Conservation (phyloP, 2,329 filamentous ascomycete species). For the Colletotrichum sansevieriae region DNA sequence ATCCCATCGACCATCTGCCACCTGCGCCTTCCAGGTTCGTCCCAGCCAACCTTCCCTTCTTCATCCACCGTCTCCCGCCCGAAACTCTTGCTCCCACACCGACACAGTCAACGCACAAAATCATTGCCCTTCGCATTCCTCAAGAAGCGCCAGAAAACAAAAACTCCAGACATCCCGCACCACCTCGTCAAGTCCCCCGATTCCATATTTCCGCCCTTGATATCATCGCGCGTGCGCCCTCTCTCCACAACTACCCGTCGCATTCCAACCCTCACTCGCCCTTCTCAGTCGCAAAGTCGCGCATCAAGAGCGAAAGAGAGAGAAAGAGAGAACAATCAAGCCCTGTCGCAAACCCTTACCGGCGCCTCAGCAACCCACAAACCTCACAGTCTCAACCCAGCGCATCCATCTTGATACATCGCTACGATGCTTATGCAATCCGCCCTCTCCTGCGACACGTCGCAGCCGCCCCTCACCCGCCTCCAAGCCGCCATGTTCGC, state of each 20-base stretch:
- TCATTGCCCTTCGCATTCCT: slow-evolving; percentile 23
- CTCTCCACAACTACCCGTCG: slow-evolving; percentile 20
- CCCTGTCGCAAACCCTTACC: slow-evolving; percentile 35
- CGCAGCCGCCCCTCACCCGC: slow-evolving; percentile 60
- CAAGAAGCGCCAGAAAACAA: slow-evolving; percentile 1
- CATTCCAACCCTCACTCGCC: slow-evolving; percentile 31
- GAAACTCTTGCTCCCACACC: slow-evolving; percentile 34
- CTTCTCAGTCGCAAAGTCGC: slow-evolving; percentile 37
- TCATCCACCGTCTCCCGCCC: slow-evolving; percentile 31
- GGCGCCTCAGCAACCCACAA: slow-evolving; percentile 9
- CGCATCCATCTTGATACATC: slow-evolving; percentile 14
- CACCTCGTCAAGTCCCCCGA: slow-evolving; percentile 12
- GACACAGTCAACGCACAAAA: slow-evolving; percentile 33
- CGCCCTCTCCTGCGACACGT: slow-evolving; percentile 68
- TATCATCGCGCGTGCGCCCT: slow-evolving; percentile 16
- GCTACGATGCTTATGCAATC: slow-evolving; percentile 70
- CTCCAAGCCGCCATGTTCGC: slow-evolving; percentile 65
- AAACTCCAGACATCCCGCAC: slow-evolving; percentile 1
- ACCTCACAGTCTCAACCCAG: not conserved
- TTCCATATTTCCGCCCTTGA: slow-evolving; percentile 33
- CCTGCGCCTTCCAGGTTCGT: slow-evolving; percentile 34
- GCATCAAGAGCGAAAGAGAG: slow-evolving; percentile 19
- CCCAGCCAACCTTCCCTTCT: slow-evolving; percentile 42
- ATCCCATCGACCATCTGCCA: slow-evolving; percentile 39
- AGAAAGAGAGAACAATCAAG: not conserved